phyloP scores from a whole-genome alignment of 1,284 basidiomycete genomes.

The Earliella scabrosa region DNA sequence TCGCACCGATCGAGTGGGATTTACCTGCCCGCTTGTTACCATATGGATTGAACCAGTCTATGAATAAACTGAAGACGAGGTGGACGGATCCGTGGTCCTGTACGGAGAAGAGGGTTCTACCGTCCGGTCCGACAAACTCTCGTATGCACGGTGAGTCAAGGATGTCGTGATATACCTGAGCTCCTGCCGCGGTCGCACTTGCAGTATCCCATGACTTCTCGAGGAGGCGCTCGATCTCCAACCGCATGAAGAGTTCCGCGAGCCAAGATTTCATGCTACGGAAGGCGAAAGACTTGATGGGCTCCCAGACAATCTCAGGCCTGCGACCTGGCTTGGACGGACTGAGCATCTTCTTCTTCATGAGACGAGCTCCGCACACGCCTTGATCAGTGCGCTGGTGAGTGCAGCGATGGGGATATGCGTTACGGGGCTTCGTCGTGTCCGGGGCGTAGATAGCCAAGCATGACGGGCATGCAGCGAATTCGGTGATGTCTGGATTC shows the following conservation, averaged over 20 bases:
- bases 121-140: constrained; percentile 9
- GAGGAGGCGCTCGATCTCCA: not conserved
- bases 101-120: constrained; percentile 2
- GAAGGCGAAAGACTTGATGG: not conserved
- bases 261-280: not conserved
- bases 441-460: constrained; percentile 2
- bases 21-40: constrained; percentile 33
- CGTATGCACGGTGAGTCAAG: not conserved
- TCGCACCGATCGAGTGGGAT: constrained; percentile 23
- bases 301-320: not conserved
- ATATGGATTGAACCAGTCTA: constrained; percentile 36
- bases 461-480: constrained; percentile 13
- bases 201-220: not conserved
- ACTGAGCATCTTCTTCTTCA: not conserved
- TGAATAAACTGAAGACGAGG: constrained; percentile 31
- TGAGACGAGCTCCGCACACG: not conserved
- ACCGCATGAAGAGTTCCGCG: not conserved
- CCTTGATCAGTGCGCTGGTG: not conserved
- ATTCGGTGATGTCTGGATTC: not conserved
- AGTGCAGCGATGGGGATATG: constrained; percentile 5
- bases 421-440: not conserved
- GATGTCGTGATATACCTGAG: not conserved
- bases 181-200: not conserved
- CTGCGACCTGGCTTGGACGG: not conserved
- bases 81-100: not conserved